Conservation (phyloP, 2,329 filamentous ascomycete genomes). For the Apiospora arundinis region DNA sequence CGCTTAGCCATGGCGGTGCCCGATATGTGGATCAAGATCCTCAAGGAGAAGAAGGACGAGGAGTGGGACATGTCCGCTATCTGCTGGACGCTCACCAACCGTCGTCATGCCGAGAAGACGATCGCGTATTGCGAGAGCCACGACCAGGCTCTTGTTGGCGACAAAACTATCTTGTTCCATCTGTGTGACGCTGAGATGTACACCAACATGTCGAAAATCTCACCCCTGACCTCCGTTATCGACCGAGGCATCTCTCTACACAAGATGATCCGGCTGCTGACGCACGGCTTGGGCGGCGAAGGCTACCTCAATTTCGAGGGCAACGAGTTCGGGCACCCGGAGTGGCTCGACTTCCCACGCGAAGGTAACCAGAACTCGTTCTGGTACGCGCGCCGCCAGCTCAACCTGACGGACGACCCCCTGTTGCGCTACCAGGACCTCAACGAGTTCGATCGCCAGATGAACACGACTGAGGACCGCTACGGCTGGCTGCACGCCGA, state of each 20-base stretch:
- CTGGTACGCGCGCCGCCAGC: constrained; percentile 91
- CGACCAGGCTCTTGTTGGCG: constrained; percentile 95
- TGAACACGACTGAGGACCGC: constrained; percentile 87
- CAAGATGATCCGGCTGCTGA: constrained; percentile 96
- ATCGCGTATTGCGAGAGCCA: constrained; percentile 98
- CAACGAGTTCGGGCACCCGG: constrained; percentile 97
- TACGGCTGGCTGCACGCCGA: constrained; percentile 88
- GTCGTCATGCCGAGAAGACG: constrained; percentile 95
- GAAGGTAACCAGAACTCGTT: constrained; percentile 92
- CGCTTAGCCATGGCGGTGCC: constrained; percentile 96
- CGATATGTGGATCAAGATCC: constrained; percentile 98
- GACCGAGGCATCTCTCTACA: constrained; percentile 90
- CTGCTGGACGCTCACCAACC: constrained; percentile 87
- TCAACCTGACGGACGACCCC: constrained; percentile 87
- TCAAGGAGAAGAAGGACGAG: constrained; percentile 91
- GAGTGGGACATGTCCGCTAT: constrained; percentile 91
- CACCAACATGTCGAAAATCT: constrained; percentile 91
- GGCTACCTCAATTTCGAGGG: constrained; percentile 99
- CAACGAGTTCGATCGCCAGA: constrained; percentile 90
- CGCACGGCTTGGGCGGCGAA: constrained; percentile 89
- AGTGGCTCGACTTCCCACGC: constrained; percentile 98
- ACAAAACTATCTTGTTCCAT: constrained; percentile 98
- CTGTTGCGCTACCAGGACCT: constrained; percentile 89
- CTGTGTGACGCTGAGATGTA: constrained; percentile 97
- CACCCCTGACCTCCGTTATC: constrained; percentile 85